phyloP scores from a whole-genome alignment of 2,329 filamentous ascomycete genomes.

The Cercospora citrullina region DNA sequence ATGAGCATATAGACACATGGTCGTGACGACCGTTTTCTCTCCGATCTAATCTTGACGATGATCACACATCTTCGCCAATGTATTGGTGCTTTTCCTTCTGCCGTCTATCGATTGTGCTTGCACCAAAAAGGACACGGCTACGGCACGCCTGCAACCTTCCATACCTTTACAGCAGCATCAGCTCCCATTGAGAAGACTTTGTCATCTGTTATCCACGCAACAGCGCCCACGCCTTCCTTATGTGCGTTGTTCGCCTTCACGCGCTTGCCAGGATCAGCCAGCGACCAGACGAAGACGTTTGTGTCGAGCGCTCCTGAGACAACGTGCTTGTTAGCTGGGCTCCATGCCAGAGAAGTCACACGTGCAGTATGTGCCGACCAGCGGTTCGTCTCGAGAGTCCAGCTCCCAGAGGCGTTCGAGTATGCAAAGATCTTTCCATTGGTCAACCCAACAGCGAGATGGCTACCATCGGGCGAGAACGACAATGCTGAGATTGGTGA shows the following conservation, averaged over 20 bases:
- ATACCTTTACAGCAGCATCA: slow-evolving; percentile 89
- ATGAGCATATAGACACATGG: not conserved
- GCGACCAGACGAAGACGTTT: slow-evolving; percentile 88
- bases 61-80: not conserved
- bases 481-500: slow-evolving; percentile 75
- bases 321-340: slow-evolving; percentile 71
- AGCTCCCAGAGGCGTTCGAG: slow-evolving; percentile 48
- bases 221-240: slow-evolving; percentile 90
- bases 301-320: slow-evolving; percentile 87
- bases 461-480: slow-evolving; percentile 75
- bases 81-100: not conserved
- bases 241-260: slow-evolving; percentile 86
- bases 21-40: not conserved
- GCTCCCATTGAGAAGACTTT: slow-evolving; percentile 78
- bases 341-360: slow-evolving; percentile 73
- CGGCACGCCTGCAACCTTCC: slow-evolving; percentile 61
- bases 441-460: slow-evolving; percentile 78
- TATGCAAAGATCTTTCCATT: slow-evolving; percentile 88
- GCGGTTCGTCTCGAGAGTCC: slow-evolving; percentile 74
- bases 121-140: not conserved
- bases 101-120: not conserved
- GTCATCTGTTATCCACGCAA: slow-evolving; percentile 70
- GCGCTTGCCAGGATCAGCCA: slow-evolving; percentile 77
- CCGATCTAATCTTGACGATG: not conserved
- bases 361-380: slow-evolving; percentile 72